Conservation (phyloP, 1,284 basidiomycete genomes). For the Ustilago loliicola region DNA sequence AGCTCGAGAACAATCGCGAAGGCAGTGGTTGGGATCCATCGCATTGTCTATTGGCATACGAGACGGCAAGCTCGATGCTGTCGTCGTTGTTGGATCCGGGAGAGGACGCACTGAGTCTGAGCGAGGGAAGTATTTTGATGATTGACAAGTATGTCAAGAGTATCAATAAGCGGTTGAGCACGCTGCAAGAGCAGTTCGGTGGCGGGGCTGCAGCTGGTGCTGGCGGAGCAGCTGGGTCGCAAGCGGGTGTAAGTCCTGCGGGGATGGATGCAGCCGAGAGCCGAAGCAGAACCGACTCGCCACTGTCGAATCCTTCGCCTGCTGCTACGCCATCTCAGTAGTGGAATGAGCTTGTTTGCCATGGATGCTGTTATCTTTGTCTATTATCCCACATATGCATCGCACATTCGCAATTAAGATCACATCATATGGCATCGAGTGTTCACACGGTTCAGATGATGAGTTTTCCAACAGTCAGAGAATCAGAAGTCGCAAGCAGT, state of each 20-base stretch:
- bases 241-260: conserved; percentile 16
- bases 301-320: conserved; percentile 26
- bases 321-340: conserved; percentile 18
- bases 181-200: conserved; percentile 50
- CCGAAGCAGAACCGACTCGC: conserved; percentile 32
- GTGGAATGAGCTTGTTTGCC: not conserved
- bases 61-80: conserved; percentile 91
- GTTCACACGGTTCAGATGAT: not conserved
- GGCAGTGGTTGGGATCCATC: conserved; percentile 77
- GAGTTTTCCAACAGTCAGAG: no score
- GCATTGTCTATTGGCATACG: conserved; percentile 91
- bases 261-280: conserved; percentile 28
- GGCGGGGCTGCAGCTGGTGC: conserved; percentile 12
- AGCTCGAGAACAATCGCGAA: conserved; percentile 76
- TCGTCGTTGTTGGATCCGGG: conserved; percentile 90
- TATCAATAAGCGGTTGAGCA: conserved; percentile 61
- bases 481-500: no score
- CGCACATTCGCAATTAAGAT: conserved; percentile 10
- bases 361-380: not conserved
- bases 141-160: conserved; percentile 67
- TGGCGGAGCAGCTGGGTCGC: not conserved
- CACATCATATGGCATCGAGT: not conserved
- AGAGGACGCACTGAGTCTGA: conserved; percentile 76
- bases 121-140: conserved; percentile 57
- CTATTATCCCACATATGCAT: not conserved